Evolutionary conservation across 2,329 filamentous ascomycete genomes (phyloP).

Genomic region (Aureobasidium sp.): DNA sequence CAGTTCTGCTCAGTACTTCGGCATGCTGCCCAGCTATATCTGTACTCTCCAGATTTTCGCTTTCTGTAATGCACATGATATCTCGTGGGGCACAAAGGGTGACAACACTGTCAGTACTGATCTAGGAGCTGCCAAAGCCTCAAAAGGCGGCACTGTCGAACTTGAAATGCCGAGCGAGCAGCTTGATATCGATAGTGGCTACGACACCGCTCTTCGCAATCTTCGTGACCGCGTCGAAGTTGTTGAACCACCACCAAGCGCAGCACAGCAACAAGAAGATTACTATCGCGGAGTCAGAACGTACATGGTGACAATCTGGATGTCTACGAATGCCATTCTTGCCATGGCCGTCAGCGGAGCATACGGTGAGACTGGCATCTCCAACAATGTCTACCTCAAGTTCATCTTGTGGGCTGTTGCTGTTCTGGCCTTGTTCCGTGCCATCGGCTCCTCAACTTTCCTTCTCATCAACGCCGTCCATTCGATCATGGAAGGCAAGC

Average conservation of each 20-base stretch:
- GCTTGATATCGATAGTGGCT: conserved; percentile 94
- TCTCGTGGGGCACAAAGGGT: conserved; percentile 97
- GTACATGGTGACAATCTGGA: conserved; percentile 96
- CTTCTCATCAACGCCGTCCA: conserved; percentile 78
- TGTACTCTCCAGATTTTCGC: conserved; percentile 97
- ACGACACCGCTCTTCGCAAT: conserved; percentile 94
- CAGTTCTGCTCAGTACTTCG: conserved; percentile 82
- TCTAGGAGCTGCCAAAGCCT: conserved; percentile 76
- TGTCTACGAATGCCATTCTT: conserved; percentile 83
- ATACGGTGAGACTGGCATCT: conserved; percentile 65
- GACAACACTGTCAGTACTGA: conserved; percentile 94
- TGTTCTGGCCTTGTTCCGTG: conserved; percentile 76
- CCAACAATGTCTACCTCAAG: conserved; percentile 80
- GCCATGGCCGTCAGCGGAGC: conserved; percentile 89
- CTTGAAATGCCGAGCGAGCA: conserved; percentile 97
- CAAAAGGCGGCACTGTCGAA: conserved; percentile 70
- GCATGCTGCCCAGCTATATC: conserved; percentile 86
- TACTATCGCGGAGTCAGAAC: conserved; percentile 97
- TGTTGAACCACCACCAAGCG: conserved; percentile 51
- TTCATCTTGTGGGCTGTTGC: conserved; percentile 94
- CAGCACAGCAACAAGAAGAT: conserved; percentile 88
- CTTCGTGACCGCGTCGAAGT: conserved; percentile 90
- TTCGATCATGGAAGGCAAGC: conserved; percentile 76
- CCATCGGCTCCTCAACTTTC: conserved; percentile 73
- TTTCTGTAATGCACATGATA: conserved; percentile 98